Percentiles rank a stretch among this genome's conserved stretches.
Evolutionary conservation across 306 rosid species (phyloP).

Genomic region (Trichosanthes cucumerina): DNA sequence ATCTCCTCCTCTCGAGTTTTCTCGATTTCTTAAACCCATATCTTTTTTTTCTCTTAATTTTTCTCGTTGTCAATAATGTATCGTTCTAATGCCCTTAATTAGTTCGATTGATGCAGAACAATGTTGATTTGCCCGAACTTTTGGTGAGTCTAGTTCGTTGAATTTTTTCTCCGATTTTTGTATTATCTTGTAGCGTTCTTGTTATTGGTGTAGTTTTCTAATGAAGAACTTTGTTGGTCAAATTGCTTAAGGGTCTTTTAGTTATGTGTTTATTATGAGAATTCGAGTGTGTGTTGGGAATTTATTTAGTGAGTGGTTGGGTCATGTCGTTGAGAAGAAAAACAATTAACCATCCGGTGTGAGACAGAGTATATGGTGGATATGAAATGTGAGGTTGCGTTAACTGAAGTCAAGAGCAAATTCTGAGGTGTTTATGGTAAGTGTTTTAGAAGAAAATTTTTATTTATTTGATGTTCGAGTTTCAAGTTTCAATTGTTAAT

Average conservation of each 20-base stretch:
- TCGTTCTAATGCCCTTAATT: background rate
- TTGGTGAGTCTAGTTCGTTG: constrained; percentile 34
- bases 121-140: constrained; percentile 47
- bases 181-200: background rate
- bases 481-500: background rate
- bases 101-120: constrained; percentile 26
- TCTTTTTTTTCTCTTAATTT: background rate
- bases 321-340: background rate
- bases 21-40: background rate
- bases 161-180: background rate
- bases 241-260: background rate
- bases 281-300: background rate
- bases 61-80: background rate
- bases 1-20: constrained; percentile 47
- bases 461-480: background rate
- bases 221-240: background rate
- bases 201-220: background rate
- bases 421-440: constrained; percentile 52
- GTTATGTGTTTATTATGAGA: background rate
- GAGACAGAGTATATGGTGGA: constrained; percentile 95
- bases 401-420: constrained; percentile 68
- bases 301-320: background rate
- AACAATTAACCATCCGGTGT: background rate
- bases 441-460: constrained; percentile 1
- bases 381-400: constrained; percentile 93